These are phyloP conservation scores for Lentinula detonsa DNA, from an alignment of 768 basidiomycete genomes.

Conservation along the genomic window DNA sequence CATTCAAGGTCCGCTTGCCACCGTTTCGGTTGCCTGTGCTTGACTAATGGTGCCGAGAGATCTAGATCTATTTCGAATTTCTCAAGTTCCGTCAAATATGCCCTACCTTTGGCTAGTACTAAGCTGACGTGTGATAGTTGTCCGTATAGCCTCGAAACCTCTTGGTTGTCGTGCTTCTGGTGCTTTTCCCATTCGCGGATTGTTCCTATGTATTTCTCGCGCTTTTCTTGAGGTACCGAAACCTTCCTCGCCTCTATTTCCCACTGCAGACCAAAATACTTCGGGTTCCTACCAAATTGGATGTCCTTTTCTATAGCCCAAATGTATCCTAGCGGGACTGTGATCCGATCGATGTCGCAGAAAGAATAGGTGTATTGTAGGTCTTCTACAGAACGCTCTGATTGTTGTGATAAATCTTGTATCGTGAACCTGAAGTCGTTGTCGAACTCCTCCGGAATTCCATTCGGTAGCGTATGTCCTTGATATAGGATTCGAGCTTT, in stretches of 20 bases:
- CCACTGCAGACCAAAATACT: conserved; percentile 31
- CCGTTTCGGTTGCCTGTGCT: no score
- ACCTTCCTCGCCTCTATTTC: conserved; percentile 18
- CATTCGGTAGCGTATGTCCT: no score
- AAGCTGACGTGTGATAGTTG: conserved; percentile 24
- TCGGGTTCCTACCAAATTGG: conserved; percentile 14
- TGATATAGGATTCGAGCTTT: no score
- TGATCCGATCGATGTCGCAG: no score
- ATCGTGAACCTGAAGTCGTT: no score
- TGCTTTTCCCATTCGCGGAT: conserved; percentile 9
- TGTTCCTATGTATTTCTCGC: neutral
- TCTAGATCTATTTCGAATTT: conserved; percentile 14
- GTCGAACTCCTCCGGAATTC: no score
- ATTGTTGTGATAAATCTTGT: no score
- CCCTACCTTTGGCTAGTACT: conserved; percentile 5
- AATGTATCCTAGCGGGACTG: conserved; percentile 17
- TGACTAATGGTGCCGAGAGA: conserved; percentile 9
- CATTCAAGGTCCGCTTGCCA: no score
- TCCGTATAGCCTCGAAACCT: conserved; percentile 21
- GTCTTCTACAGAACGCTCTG: no score
- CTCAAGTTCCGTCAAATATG: no score
- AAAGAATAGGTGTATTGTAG: no score
- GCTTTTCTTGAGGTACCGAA: conserved; percentile 19
- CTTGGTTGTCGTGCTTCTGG: conserved; percentile 6
- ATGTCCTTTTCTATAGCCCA: conserved; percentile 25